phyloP scores from a whole-genome alignment of 2,329 filamentous ascomycete genomes.

The Fusarium sp. region DNA sequence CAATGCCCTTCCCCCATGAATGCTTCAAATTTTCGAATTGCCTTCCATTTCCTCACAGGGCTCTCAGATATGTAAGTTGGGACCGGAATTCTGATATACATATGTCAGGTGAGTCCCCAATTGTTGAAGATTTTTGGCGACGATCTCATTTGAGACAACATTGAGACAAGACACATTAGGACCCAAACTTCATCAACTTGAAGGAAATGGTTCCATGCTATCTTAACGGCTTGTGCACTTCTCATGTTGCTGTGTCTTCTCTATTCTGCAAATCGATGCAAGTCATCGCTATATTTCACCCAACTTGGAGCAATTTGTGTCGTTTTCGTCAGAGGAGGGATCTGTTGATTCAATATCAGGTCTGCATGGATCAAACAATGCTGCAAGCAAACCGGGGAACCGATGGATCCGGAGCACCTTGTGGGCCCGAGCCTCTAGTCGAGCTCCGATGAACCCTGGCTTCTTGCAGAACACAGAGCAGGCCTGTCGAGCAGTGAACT shows the following conservation, averaged over 20 bases:
- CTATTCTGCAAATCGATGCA: neutral
- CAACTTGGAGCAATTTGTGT: neutral
- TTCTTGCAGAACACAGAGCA: neutral
- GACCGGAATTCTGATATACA: conserved; percentile 7
- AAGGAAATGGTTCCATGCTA: neutral
- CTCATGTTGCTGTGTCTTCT: neutral
- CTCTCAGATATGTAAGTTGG: conserved; percentile 24
- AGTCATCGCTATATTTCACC: neutral
- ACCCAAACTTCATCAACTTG: neutral
- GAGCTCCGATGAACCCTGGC: conserved; percentile 27
- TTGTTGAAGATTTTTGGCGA: conserved; percentile 5
- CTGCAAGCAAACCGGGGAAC: conserved; percentile 40
- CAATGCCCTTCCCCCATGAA: conserved; percentile 11
- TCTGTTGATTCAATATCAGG: neutral
- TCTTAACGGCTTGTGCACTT: neutral
- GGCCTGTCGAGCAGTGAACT: neutral
- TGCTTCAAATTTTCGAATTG: conserved; percentile 25
- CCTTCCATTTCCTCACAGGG: conserved; percentile 24
- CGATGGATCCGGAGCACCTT: conserved; percentile 38
- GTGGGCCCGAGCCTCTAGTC: conserved; percentile 32
- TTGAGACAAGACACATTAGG: conserved; percentile 1
- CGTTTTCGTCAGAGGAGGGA: neutral
- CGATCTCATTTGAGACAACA: conserved; percentile 15
- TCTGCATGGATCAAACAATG: conserved; percentile 23
- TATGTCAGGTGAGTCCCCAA: conserved; percentile 1